A percentile compares a stretch with the other conserved stretches of the same genome.
Conservation (phyloP, 176 grass and related monocot species). For the Triticum monococcum region DNA sequence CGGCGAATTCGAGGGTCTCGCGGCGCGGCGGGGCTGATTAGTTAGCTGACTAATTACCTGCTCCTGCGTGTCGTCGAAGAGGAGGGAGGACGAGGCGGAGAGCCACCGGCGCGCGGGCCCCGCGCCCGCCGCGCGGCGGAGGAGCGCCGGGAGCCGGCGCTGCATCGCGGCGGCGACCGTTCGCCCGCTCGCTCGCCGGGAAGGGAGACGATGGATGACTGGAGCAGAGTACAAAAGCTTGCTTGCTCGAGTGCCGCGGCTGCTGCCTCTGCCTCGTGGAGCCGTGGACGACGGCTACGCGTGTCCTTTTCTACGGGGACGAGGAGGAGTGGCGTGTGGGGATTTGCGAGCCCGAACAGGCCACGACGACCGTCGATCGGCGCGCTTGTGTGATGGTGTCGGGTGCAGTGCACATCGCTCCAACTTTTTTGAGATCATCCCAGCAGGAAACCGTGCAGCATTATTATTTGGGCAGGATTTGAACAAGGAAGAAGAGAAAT, state of each 20-base stretch:
- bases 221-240: not conserved
- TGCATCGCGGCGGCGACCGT: not conserved
- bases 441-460: too few species aligned
- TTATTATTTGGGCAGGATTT: not conserved
- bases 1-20: not conserved
- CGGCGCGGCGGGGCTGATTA: not conserved
- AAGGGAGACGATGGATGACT: not conserved
- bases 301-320: not conserved
- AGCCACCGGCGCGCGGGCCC: slow-evolving; percentile 19
- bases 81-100: slow-evolving; percentile 71
- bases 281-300: not conserved
- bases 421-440: too few species aligned
- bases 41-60: slow-evolving; percentile 42
- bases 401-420: too few species aligned
- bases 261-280: not conserved
- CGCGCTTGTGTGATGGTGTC: too few species aligned
- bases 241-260: not conserved
- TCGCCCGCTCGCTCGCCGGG: not conserved
- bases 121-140: slow-evolving; percentile 40
- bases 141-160: slow-evolving; percentile 34
- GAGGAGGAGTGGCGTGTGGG: not conserved
- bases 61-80: slow-evolving; percentile 92
- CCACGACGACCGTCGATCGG: too few species aligned
- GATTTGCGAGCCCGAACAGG: not conserved
- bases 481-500: too few species aligned